Percentiles rank a stretch among this genome's conserved stretches.
These are phyloP conservation scores for Schwanniomyces etchellsii DNA, from an alignment of 1,139 yeast species.

Conservation along the genomic window DNA sequence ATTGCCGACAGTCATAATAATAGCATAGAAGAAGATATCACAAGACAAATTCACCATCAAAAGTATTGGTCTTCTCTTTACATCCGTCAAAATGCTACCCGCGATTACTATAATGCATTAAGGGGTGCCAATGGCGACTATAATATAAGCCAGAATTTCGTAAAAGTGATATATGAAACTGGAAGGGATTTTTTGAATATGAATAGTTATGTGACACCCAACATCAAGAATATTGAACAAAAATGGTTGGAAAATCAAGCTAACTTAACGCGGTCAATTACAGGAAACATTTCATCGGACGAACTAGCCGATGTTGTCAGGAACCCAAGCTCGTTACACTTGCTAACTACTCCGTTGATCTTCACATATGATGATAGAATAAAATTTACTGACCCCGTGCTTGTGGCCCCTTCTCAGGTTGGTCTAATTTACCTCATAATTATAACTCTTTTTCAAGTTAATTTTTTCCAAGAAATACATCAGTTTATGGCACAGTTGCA, in stretches of 20 bases:
- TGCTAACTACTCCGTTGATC: slow-evolving; percentile 29
- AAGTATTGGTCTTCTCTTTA: slow-evolving; percentile 39
- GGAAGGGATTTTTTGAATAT: slow-evolving; percentile 34
- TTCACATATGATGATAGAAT: slow-evolving; percentile 41
- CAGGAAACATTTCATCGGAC: slow-evolving; percentile 3
- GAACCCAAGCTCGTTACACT: slow-evolving; percentile 10
- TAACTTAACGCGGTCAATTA: slow-evolving; percentile 3
- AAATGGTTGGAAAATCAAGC: slow-evolving; percentile 15
- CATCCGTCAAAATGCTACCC: slow-evolving; percentile 35
- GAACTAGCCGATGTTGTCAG: slow-evolving; percentile 10
- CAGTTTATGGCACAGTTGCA: slow-evolving; percentile 32
- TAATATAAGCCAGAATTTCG: slow-evolving; percentile 20
- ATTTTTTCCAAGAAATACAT: slow-evolving; percentile 53
- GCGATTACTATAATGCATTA: slow-evolving; percentile 23
- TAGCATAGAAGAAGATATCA: slow-evolving; percentile 25
- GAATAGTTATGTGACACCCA: slow-evolving; percentile 21
- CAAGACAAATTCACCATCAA: slow-evolving; percentile 37
- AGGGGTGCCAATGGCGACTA: slow-evolving; percentile 18
- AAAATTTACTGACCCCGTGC: slow-evolving; percentile 45
- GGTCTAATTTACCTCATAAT: slow-evolving; percentile 74
- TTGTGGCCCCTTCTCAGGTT: slow-evolving; percentile 63
- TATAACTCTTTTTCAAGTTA: slow-evolving; percentile 54
- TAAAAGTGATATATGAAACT: slow-evolving; percentile 30
- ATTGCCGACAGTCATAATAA: slow-evolving; percentile 27
- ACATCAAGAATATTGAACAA: slow-evolving; percentile 12